Evolutionary conservation across 805 yeast species (phyloP), one percentile per base, ranked within the genome.

Genomic region (Maudiozyma saulgeensis): DNA sequence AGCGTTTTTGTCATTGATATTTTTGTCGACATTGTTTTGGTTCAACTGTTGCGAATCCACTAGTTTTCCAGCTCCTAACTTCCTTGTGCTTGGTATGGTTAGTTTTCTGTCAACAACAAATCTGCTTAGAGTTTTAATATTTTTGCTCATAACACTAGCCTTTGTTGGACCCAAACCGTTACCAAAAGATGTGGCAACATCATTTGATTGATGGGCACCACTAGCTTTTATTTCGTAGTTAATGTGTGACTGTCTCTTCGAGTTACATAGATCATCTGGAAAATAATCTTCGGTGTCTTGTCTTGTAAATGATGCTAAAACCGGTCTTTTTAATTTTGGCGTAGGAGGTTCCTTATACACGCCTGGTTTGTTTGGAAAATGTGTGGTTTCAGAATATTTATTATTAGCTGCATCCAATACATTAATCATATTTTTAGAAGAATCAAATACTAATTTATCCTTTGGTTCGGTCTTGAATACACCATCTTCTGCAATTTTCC

Each of bases 311-410:
- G 55, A 40, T 16, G 46, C 46, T 21, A 50, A 28, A 7, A 48
- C 8, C 15, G 50, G 47, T 34, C 52, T 43, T 45, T 59, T 46
- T 48, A 45, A 46, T 11, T 38, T 39, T 12, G 52, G 50, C n/a
- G 54, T 44, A 16, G 52, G 37, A 11, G 56, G 55, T 13, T 53
- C 57, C 44, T 56, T 55, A 60, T 58, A 76, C 71, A 57, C 76
- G 2, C 76, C 76, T 2, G 85, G 76, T 34, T 74, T 74, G 23
- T 77, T 70, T 3, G 87, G 83, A 0, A 82, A 84, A n/a, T 35
- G 38, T 15, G 18, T 7, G 5, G 32, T 28, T 28, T 28, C 32
- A 3, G 12, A 62, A 0, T 87, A 86, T 59, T 81, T 81, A 12
- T 78, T 78, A 13, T 64, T 68, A 2, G 13, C 7, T 26, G 37